These are phyloP conservation scores for Penicillium occitanis DNA, from an alignment of 2,329 filamentous ascomycete species.

Conservation along the genomic window DNA sequence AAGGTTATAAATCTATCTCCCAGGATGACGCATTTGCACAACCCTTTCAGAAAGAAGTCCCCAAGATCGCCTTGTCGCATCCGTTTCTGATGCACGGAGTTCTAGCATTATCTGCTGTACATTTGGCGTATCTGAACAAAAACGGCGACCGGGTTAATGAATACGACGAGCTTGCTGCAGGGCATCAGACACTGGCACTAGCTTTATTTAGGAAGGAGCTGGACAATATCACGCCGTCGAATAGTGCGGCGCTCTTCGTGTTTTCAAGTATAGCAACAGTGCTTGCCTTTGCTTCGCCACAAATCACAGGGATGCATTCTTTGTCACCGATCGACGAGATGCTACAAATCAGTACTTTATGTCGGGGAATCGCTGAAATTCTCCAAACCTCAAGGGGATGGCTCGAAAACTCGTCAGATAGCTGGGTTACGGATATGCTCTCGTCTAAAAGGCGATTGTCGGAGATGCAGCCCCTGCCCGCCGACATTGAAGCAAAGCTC, in stretches of 20 bases:
- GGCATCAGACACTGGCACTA: constrained; percentile 29
- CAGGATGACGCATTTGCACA: constrained; percentile 24
- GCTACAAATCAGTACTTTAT: constrained; percentile 29
- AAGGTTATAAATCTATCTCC: constrained; percentile 32
- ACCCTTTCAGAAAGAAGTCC: constrained; percentile 28
- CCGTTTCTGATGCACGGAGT: constrained; percentile 32
- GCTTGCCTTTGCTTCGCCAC: constrained; percentile 32
- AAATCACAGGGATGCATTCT: constrained; percentile 23
- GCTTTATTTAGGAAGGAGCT: constrained; percentile 30
- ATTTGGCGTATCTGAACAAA: constrained; percentile 29
- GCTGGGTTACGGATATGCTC: constrained; percentile 23
- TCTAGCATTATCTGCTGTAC: constrained; percentile 29
- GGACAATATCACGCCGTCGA: constrained; percentile 30
- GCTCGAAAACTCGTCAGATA: constrained; percentile 24
- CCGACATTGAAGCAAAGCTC: constrained; percentile 24
- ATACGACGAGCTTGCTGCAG: constrained; percentile 31
- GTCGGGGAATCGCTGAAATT: constrained; percentile 32
- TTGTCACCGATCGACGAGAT: constrained; percentile 28
- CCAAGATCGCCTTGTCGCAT: constrained; percentile 28
- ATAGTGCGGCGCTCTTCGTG: constrained; percentile 35
- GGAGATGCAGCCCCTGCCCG: constrained; percentile 23
- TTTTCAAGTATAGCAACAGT: constrained; percentile 34
- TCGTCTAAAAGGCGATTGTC: constrained; percentile 8
- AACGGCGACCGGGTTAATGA: constrained; percentile 26
- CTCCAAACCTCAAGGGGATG: constrained; percentile 26